phyloP scores from a whole-genome alignment of 1,284 basidiomycete species.

The Tranzscheliella williamsii region DNA sequence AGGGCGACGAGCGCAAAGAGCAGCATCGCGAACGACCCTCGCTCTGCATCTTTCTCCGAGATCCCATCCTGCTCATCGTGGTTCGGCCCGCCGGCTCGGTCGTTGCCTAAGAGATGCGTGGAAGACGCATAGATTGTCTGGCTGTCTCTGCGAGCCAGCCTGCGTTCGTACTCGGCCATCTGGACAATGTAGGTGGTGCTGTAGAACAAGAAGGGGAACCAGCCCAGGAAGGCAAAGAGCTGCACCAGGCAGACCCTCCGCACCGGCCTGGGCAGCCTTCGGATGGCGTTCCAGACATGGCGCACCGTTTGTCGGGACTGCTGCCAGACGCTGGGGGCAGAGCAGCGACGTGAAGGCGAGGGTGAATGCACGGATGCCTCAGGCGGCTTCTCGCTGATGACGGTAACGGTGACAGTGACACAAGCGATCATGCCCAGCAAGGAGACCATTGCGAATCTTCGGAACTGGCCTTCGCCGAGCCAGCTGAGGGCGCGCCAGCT shows the following conservation, averaged over 20 bases:
- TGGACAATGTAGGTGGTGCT: constrained; percentile 89
- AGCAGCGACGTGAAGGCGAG: no score
- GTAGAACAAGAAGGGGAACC: constrained; percentile 61
- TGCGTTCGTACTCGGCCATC: constrained; percentile 75
- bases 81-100: no score
- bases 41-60: constrained; percentile 42
- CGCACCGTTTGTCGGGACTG: constrained; percentile 8
- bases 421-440: constrained; percentile 77
- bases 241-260: constrained; percentile 73
- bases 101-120: not conserved
- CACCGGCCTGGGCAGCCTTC: constrained; percentile 53
- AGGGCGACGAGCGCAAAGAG: constrained; percentile 52
- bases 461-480: constrained; percentile 90
- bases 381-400: constrained; percentile 65
- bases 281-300: constrained; percentile 44
- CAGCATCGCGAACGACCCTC: constrained; percentile 54
- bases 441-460: constrained; percentile 88
- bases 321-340: constrained; percentile 1
- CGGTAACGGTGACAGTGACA: constrained; percentile 83
- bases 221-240: constrained; percentile 87
- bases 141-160: constrained; percentile 68
- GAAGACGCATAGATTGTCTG: not conserved
- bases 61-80: no score
- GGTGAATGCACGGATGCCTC: not conserved
- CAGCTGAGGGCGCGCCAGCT: constrained; percentile 74